phyloP scores from a whole-genome alignment of 2,329 filamentous ascomycete species.

The Chaetomium globosum region DNA sequence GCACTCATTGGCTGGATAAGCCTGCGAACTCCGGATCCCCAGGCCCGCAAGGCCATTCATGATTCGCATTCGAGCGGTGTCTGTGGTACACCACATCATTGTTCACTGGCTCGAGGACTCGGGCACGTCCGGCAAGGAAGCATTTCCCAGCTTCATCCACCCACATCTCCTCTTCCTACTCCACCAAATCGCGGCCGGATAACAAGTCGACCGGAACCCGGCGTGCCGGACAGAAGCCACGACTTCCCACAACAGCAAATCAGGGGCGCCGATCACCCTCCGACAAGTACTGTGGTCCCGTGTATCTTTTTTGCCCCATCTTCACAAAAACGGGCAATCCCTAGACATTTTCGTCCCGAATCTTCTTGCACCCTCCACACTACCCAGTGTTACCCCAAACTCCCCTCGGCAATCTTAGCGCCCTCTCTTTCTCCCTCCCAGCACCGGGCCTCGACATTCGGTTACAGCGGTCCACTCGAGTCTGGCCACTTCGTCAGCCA shows the following conservation, averaged over 20 bases:
- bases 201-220: constrained; percentile 8
- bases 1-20: constrained; percentile 15
- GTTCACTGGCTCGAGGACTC: neutral
- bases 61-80: neutral
- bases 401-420: constrained; percentile 21
- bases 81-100: neutral
- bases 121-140: neutral
- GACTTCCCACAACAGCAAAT: constrained; percentile 10
- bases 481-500: constrained; percentile 22
- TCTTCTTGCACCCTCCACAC: neutral
- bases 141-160: neutral
- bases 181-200: constrained; percentile 17
- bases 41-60: neutral
- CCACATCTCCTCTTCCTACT: neutral
- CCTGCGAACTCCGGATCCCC: neutral
- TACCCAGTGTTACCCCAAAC: constrained; percentile 7
- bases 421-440: constrained; percentile 8
- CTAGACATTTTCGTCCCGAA: constrained; percentile 15
- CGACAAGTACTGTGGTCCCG: neutral
- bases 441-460: constrained; percentile 19
- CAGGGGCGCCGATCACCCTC: constrained; percentile 19
- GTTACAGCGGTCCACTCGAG: constrained; percentile 21
- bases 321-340: neutral
- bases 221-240: constrained; percentile 11
- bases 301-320: constrained; percentile 9